Evolutionary conservation across 1,284 basidiomycete genomes (phyloP), one percentile per base, ranked within the genome.

Genomic region (Ceratobasidium sp.): DNA sequence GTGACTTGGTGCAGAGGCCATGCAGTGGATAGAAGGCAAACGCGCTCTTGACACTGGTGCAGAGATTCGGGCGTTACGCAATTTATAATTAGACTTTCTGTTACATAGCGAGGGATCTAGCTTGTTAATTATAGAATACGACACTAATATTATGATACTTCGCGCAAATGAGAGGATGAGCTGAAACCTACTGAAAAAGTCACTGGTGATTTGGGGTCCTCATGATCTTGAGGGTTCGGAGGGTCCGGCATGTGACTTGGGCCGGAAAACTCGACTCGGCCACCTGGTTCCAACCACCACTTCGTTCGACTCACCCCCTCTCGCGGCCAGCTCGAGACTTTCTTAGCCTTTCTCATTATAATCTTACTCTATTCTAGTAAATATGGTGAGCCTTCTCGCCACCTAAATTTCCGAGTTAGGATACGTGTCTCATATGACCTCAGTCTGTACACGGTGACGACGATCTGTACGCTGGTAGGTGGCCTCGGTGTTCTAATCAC

Each of bases 1-100:
- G 66, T 75, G 71, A 28, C 18, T 66, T 23, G 28, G 23, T 82
- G 60, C 84, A 91, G 94, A 95, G 84, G 91, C 93, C 2, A 95
- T 96, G 94, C 85, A 91, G 56, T 95, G 93, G 91, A 86, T 95
- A 40, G 94, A 95, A 84, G 94, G 92, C 0, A 90, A 89, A 78
- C 88, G 94, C 10, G 91, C 91, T 3, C 85, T 93, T 0, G 90
- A 91, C 82, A 86, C 92, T 78, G 91, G 91, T 13, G 87, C 87
- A 26, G 88, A 90, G 80, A 92, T 93, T 77, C 83, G 87, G 58
- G 86, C 85, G 33, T 80, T 86, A 61, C 73, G 73, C 18, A 76
- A 76, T n/a, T 28, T n/a, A 44, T 76, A 51, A 76, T 53, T 53
- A 33, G 44, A 46, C 23, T 39, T 33, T 39, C 26, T 15, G 7